phyloP scores from a whole-genome alignment of 2,329 filamentous ascomycete genomes.

The Zarea fungicola region DNA sequence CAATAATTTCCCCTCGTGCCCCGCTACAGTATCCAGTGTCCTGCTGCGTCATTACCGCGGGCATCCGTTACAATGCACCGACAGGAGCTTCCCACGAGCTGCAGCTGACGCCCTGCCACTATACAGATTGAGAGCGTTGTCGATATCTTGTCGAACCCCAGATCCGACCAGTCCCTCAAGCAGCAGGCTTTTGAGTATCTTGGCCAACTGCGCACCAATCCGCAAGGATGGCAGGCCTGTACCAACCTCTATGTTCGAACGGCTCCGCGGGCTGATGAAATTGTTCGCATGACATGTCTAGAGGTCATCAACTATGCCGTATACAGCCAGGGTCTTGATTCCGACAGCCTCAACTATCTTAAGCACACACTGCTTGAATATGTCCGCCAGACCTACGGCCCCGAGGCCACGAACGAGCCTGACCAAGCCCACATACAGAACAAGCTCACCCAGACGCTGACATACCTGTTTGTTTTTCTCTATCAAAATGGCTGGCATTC shows the following conservation, averaged over 20 bases:
- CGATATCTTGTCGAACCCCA: conserved; percentile 83
- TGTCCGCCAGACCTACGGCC: conserved; percentile 68
- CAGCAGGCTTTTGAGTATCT: conserved; percentile 77
- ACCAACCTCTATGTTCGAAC: conserved; percentile 76
- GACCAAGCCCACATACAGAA: conserved; percentile 83
- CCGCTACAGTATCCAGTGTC: conserved; percentile 1
- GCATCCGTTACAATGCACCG: conserved; percentile 15
- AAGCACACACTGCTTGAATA: conserved; percentile 80
- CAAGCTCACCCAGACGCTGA: conserved; percentile 93
- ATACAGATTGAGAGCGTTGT: conserved; percentile 89
- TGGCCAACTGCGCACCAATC: conserved; percentile 71
- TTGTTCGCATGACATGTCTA: conserved; percentile 82
- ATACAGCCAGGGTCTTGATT: conserved; percentile 71
- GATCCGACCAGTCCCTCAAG: conserved; percentile 69
- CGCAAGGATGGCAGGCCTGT: conserved; percentile 86
- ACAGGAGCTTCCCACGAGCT: not conserved
- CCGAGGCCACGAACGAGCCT: conserved; percentile 49
- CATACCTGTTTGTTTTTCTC: conserved; percentile 82
- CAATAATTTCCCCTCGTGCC: conserved; percentile 10
- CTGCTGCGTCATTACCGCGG: conserved; percentile 15
- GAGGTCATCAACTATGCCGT: conserved; percentile 94
- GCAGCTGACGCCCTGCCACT: conserved; percentile 16
- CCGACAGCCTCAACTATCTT: conserved; percentile 65
- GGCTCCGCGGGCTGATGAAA: conserved; percentile 65
- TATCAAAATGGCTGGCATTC: conserved; percentile 83